phyloP scores from a whole-genome alignment of 495 filamentous ascomycete species.

The Lasiosphaeria miniovina region DNA sequence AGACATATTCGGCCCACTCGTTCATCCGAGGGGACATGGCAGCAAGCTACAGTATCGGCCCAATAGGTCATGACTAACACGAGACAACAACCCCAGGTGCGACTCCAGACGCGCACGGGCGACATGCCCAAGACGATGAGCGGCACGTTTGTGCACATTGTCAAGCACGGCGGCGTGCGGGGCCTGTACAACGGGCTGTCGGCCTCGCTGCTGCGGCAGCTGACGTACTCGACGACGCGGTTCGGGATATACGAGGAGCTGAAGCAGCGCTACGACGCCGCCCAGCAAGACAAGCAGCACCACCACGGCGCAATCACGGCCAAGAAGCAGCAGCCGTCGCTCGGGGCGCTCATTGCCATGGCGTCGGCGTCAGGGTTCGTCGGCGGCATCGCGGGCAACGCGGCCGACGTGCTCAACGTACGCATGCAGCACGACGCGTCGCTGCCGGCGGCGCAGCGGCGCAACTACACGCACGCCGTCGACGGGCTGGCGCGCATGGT shows the following conservation, averaged over 20 bases:
- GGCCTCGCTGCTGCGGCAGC: constrained; percentile 85
- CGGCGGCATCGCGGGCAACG: constrained; percentile 87
- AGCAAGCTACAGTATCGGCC: not conserved
- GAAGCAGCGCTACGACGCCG: constrained; percentile 51
- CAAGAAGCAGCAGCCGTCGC: constrained; percentile 47
- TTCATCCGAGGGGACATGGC: not conserved
- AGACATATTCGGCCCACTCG: not conserved
- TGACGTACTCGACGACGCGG: constrained; percentile 87
- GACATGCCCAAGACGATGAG: constrained; percentile 70
- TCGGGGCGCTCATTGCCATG: constrained; percentile 73
- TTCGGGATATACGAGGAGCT: constrained; percentile 95
- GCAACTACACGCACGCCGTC: constrained; percentile 86
- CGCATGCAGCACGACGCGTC: constrained; percentile 96
- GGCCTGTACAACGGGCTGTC: constrained; percentile 87
- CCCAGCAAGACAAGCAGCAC: not conserved
- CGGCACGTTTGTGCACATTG: constrained; percentile 74
- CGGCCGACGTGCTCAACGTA: constrained; percentile 93
- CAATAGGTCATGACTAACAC: not conserved
- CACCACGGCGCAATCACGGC: constrained; percentile 34
- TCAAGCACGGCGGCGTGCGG: constrained; percentile 59
- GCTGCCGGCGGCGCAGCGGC: constrained; percentile 65
- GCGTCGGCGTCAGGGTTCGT: constrained; percentile 81
- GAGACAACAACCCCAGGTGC: constrained; percentile 50
- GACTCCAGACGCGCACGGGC: constrained; percentile 76
- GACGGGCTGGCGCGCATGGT: constrained; percentile 85